Evolutionary conservation across 768 basidiomycete species (phyloP), one percentile per base, ranked within the genome.

Genomic region (Lactifluus echinatus): DNA sequence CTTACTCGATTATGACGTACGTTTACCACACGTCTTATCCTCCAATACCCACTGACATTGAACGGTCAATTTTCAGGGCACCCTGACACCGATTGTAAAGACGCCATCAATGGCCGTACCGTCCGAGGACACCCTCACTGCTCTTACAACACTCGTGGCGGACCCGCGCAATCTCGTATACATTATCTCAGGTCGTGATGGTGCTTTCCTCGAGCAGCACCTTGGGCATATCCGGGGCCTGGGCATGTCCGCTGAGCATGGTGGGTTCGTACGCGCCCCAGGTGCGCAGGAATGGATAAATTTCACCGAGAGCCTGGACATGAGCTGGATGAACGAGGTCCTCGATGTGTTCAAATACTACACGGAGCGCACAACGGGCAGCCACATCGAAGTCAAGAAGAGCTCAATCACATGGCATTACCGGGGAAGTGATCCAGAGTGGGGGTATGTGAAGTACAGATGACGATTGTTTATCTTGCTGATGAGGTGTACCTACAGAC

Each of bases 381-480:
- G 89, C 63, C 87, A 89, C 66, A 92, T 98, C 59, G 95, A 99
- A 77, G 76, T 87, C 70, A 99, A 99, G 82, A 94, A 94, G 79
- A 92, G 90, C 66, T 88, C 88, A 58, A 89, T 99, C 69, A 97
- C 94, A 42, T 98, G 95, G 95, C 95, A 99, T 73, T 97, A 96
- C 73, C 81, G 95, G 44, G 80, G 83, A 56, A 80, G 79, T 31
- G 95, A 99, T 72, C 95, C 95, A 0, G 93, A 95, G 73, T 99
- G 93, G 84, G 94, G 94, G 84, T 88, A 69, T 67, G 87, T 79
- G 17, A 21, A 54, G 15, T 49, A 19, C 28, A 52, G 2, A 34
- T 42, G 8, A 15, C 12, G 5, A 33, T 26, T 33, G 37, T 23
- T 52, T 21, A 34, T 8, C 10, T 17, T 45, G 48, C 57, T 62